A percentile compares a stretch with the other conserved stretches of the same genome.
These are phyloP conservation scores for Priceomyces carsonii DNA, from an alignment of 805 yeast genomes.

Conservation along the genomic window DNA sequence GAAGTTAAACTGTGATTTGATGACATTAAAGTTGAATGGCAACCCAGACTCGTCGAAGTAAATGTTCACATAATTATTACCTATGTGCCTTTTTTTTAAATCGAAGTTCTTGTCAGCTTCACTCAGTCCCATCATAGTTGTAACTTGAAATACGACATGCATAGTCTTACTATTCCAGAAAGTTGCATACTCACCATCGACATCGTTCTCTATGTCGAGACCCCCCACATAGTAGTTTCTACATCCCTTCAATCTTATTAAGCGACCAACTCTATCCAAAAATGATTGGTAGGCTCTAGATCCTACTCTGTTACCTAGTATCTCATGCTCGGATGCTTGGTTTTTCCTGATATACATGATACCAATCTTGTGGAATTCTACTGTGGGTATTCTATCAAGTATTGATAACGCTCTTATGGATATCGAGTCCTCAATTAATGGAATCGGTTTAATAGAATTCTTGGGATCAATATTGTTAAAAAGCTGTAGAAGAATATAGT, in stretches of 20 bases:
- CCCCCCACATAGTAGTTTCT: slow-evolving; percentile 68
- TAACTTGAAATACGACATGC: slow-evolving; percentile 75
- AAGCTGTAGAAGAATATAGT: slow-evolving; percentile 53
- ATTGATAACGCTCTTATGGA: slow-evolving; percentile 53
- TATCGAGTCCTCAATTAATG: slow-evolving; percentile 49
- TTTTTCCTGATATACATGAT: slow-evolving; percentile 70
- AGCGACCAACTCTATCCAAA: slow-evolving; percentile 56
- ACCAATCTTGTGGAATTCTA: slow-evolving; percentile 78
- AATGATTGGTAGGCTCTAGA: slow-evolving; percentile 63
- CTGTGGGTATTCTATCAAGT: slow-evolving; percentile 75
- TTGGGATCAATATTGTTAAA: slow-evolving; percentile 42
- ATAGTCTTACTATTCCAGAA: slow-evolving; percentile 71
- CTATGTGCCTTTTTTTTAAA: slow-evolving; percentile 79
- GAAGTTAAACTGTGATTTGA: slow-evolving; percentile 80
- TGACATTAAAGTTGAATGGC: slow-evolving; percentile 67
- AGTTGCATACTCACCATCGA: slow-evolving; percentile 75
- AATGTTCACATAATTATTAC: slow-evolving; percentile 79
- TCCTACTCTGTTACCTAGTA: slow-evolving; percentile 64
- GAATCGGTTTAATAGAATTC: slow-evolving; percentile 43
- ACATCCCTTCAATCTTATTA: slow-evolving; percentile 58
- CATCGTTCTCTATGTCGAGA: slow-evolving; percentile 64
- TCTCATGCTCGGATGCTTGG: slow-evolving; percentile 63
- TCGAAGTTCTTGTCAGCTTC: slow-evolving; percentile 44
- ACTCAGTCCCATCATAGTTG: slow-evolving; percentile 75
- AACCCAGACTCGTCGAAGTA: slow-evolving; percentile 73